A percentile compares a stretch with the other conserved stretches of the same genome.
Evolutionary conservation across 441 rosid genomes (phyloP).

Genomic region (Eutrema salsugineum): DNA sequence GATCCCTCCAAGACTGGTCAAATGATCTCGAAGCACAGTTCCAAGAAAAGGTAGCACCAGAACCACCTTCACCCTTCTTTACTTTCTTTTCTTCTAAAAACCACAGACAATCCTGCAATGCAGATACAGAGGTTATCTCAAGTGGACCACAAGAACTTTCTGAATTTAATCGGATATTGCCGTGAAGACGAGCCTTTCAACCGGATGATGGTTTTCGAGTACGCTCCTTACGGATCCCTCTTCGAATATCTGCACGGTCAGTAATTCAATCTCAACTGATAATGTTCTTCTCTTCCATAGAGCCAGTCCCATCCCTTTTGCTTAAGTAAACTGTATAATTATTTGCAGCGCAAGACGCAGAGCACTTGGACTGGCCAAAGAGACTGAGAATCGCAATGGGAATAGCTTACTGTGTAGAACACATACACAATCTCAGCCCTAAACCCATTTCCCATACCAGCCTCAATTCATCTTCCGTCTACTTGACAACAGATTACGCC

Average conservation of each 20-base stretch:
- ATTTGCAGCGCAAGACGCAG: constrained; percentile 70
- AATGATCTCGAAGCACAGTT: constrained; percentile 60
- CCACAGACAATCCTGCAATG: constrained; percentile 9
- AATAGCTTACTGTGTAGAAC: constrained; percentile 82
- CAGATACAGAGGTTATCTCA: constrained; percentile 83
- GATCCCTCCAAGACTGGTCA: constrained; percentile 68
- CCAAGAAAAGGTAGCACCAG: constrained; percentile 59
- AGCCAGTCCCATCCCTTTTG: background rate
- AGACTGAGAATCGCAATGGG: constrained; percentile 87
- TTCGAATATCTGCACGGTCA: constrained; percentile 89
- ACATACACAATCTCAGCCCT: constrained; percentile 74
- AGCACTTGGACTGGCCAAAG: constrained; percentile 85
- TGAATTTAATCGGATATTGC: constrained; percentile 84
- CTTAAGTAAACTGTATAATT: background rate
- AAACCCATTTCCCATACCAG: constrained; percentile 49
- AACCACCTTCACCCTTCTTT: background rate
- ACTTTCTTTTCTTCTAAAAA: background rate
- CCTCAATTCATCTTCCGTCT: constrained; percentile 62
- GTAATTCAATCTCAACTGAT: constrained; percentile 22
- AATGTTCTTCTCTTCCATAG: background rate
- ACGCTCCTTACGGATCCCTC: constrained; percentile 93
- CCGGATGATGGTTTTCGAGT: constrained; percentile 93
- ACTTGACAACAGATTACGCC: constrained; percentile 84
- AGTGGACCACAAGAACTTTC: constrained; percentile 90
- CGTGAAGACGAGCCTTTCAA: constrained; percentile 88